phyloP scores from a whole-genome alignment of 352 stramenopile genomes.

The Pythium brachiatum region DNA sequence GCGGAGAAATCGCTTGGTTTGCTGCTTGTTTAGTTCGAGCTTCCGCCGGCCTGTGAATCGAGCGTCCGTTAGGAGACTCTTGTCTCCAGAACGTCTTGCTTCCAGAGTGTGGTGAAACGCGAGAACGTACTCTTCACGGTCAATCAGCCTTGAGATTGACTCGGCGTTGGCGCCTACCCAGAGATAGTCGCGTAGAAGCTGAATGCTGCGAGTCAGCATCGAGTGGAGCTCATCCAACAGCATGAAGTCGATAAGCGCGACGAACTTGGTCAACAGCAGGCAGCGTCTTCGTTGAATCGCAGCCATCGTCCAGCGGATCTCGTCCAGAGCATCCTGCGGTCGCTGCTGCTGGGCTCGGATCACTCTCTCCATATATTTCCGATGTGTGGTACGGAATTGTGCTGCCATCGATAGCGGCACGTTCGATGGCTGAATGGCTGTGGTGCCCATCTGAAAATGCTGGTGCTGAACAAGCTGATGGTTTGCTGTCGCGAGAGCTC shows the following conservation, averaged over 20 bases:
- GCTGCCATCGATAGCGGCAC: constrained; percentile 26
- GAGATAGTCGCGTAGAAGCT: constrained; percentile 38
- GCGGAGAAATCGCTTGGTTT: constrained; percentile 50
- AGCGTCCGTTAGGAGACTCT: not conserved
- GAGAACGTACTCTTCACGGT: constrained; percentile 31
- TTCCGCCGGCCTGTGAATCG: not conserved
- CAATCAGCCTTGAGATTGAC: constrained; percentile 29
- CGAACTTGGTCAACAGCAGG: constrained; percentile 51
- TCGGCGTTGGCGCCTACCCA: constrained; percentile 43
- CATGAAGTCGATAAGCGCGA: constrained; percentile 55
- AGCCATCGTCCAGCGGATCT: constrained; percentile 71
- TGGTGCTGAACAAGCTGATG: constrained; percentile 45
- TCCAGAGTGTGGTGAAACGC: constrained; percentile 31
- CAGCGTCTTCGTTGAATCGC: constrained; percentile 62
- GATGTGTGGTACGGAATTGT: constrained; percentile 19
- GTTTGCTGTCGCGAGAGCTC: constrained; percentile 50
- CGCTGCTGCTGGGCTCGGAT: constrained; percentile 20
- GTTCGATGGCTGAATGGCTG: not conserved
- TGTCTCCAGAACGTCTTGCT: not conserved
- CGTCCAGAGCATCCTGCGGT: constrained; percentile 33
- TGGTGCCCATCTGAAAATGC: constrained; percentile 35
- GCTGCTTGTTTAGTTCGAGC: constrained; percentile 30
- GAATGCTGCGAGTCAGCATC: constrained; percentile 39
- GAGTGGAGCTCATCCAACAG: constrained; percentile 41
- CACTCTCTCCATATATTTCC: constrained; percentile 24